These are phyloP conservation scores for Platanus orientalis DNA, from an alignment of 164 flowering plant species.

Conservation along the genomic window DNA sequence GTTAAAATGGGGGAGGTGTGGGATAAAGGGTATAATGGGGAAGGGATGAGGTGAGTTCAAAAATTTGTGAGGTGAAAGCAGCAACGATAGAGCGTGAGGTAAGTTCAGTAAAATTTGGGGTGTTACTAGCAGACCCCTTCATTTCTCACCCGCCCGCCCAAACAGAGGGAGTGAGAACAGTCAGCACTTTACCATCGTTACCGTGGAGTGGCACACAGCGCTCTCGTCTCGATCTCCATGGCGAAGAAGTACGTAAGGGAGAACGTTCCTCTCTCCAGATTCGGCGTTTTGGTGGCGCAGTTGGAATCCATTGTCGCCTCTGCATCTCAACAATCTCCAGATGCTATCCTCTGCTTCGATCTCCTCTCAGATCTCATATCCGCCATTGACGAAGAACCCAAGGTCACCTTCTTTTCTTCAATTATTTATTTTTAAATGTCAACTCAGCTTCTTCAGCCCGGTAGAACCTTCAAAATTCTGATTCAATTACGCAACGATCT, in stretches of 20 bases:
- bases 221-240: conserved; percentile 21
- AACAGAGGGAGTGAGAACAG: neutral
- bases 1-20: too few relatives aligned
- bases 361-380: conserved; percentile 94
- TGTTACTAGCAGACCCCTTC: too few relatives aligned
- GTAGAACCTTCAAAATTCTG: neutral
- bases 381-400: conserved; percentile 85
- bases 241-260: conserved; percentile 66
- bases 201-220: neutral
- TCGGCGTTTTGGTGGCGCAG: conserved; percentile 92
- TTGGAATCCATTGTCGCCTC: conserved; percentile 92
- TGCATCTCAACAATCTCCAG: conserved; percentile 81
- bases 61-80: too few relatives aligned
- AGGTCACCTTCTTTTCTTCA: conserved; percentile 33
- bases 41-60: too few relatives aligned
- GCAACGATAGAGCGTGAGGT: too few relatives aligned
- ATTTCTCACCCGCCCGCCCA: too few relatives aligned
- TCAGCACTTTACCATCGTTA: too few relatives aligned
- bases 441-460: neutral
- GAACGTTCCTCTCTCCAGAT: conserved; percentile 75
- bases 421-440: neutral
- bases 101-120: too few relatives aligned
- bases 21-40: too few relatives aligned
- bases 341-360: conserved; percentile 91
- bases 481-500: neutral